A percentile compares a stretch with the other conserved stretches of the same genome.
These are phyloP conservation scores for Laburnicola sp. DNA, from an alignment of 2,329 filamentous ascomycete genomes.

Conservation along the genomic window DNA sequence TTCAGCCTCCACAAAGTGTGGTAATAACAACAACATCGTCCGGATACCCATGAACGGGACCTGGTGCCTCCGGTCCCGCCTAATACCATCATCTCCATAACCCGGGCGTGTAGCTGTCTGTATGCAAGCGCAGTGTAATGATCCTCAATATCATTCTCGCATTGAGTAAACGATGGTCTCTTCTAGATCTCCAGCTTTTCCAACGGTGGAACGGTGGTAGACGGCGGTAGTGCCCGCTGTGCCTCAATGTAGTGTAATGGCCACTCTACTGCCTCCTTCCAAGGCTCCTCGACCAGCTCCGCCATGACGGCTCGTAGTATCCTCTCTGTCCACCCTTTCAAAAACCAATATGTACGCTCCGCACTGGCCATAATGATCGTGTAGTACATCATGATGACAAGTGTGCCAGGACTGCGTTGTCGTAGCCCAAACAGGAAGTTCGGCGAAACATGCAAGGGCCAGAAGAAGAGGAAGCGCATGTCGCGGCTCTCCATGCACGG, in stretches of 20 bases:
- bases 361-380: slow-evolving; percentile 39
- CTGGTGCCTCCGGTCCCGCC: not conserved
- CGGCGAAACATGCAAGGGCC: slow-evolving; percentile 43
- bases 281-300: slow-evolving; percentile 25
- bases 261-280: slow-evolving; percentile 33
- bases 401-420: slow-evolving; percentile 36
- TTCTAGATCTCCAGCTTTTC: slow-evolving; percentile 1
- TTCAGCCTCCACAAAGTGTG: not conserved
- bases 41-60: slow-evolving; percentile 1
- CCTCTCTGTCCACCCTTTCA: slow-evolving; percentile 39
- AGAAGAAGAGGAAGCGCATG: slow-evolving; percentile 41
- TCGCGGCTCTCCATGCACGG: slow-evolving; percentile 39
- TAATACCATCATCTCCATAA: not conserved
- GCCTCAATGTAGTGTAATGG: slow-evolving; percentile 24
- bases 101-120: not conserved
- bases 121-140: not conserved
- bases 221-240: slow-evolving; percentile 1
- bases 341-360: slow-evolving; percentile 47
- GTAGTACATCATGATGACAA: slow-evolving; percentile 47
- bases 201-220: not conserved
- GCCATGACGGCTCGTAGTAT: slow-evolving; percentile 30
- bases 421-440: slow-evolving; percentile 39
- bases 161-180: not conserved
- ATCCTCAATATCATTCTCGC: not conserved
- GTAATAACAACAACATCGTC: slow-evolving; percentile 1